Evolutionary conservation across 257 asterid genomes (phyloP), one percentile per base, ranked within the genome.

Genomic region (Marsdenia floribunda): DNA sequence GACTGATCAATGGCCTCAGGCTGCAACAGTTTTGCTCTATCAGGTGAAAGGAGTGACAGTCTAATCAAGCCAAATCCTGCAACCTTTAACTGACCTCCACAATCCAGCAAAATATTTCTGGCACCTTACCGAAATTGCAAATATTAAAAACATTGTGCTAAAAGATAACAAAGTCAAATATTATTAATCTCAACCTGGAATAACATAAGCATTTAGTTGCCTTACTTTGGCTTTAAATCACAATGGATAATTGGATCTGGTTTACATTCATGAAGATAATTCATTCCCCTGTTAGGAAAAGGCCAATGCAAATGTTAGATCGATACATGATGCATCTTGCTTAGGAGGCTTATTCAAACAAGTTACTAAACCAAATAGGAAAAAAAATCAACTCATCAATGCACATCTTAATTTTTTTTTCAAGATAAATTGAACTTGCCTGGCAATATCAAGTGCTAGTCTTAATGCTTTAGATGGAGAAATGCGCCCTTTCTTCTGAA

Each of bases 51-150:
- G 59, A 79, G 78, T 53, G 90, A 87, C 81, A 87, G 66, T 85
- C 84, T 88, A 75, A 82, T 77, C 70, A 92, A 87, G 74, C 98
- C 98, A 59, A 95, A 95, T 79, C 98, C 99, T 40, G 97, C 86
- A 80, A 95, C 93, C 87, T 95, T 95, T 86, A 88, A 84, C 86
- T 89, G 94, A 81, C 99, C 98, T 80, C 99, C 99, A 85, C 91
- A 85, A 79, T 92, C 99, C 90, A 92, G 96, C 96, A 92, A 92
- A 88, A 95, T 81, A 90, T 95, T 92, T 90, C 98, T 91, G 98
- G 97, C 97, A 91, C 98, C 98, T 93, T 93, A 90, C 91, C 78
- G 80, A 86, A 82, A 83, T 84, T 90, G 86, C 80, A 83, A 82
- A 85, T 85, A 84, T 88, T 91, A 90, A 86, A 84, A 84, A 78